Evolutionary conservation across 2,329 filamentous ascomycete species (phyloP).

Genomic region (Chaetothyriales sp.): DNA sequence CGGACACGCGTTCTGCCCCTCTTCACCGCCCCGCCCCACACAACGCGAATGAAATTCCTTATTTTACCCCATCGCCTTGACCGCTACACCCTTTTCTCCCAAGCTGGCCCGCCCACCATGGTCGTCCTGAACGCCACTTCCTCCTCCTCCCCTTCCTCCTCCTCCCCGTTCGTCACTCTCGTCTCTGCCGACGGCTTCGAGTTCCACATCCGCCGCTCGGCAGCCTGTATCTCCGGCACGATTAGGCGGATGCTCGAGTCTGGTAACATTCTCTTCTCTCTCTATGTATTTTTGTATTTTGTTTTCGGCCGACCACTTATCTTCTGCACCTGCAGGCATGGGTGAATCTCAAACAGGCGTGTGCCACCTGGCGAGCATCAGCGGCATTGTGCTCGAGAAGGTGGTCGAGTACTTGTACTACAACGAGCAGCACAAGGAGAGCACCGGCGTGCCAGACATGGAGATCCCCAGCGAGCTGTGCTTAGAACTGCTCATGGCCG

Average conservation of each 20-base stretch:
- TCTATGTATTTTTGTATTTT: neutral
- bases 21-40: neutral
- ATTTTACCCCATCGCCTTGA: too few relatives aligned
- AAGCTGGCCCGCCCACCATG: neutral
- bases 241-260: constrained; percentile 50
- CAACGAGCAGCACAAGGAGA: constrained; percentile 49
- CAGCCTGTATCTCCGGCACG: constrained; percentile 47
- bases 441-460: constrained; percentile 51
- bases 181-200: constrained; percentile 52
- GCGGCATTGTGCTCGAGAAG: constrained; percentile 51
- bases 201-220: constrained; percentile 48
- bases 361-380: constrained; percentile 48
- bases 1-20: neutral
- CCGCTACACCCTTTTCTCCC: too few relatives aligned
- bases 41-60: neutral
- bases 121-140: neutral
- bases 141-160: neutral
- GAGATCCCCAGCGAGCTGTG: constrained; percentile 53
- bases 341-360: constrained; percentile 45
- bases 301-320: neutral
- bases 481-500: constrained; percentile 52
- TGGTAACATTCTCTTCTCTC: neutral
- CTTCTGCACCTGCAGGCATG: constrained; percentile 34
- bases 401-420: constrained; percentile 60
- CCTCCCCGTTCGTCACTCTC: constrained; percentile 47